Evolutionary conservation across 1,139 yeast genomes (phyloP), one percentile per base, ranked within the genome.

Genomic region (Blastobotrys malaysiensis): DNA sequence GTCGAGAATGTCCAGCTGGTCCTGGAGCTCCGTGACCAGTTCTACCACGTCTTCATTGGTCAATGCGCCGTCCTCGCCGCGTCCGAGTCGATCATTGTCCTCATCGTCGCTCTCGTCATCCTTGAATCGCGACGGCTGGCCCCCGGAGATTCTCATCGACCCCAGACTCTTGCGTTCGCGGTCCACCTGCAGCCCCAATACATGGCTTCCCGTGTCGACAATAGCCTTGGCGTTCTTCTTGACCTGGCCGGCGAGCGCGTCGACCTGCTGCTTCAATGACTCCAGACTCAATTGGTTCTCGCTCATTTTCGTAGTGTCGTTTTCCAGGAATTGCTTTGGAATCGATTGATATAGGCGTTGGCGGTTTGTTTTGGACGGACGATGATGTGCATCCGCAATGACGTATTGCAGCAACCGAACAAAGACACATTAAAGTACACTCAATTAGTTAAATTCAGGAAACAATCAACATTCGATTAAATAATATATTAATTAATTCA

Each of bases 11-110:
- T 88, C 95, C 63, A 91, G 76, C 71, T 91, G 97, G 5, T 87
- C 86, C 70, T 90, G 97, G 56, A 91, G 73, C 68, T 91, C 98
- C 5, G 90, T 90, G 11, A 90, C 97, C 49, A 88, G 72, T 64
- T 86, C 89, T 1, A 87, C 88, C 18, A 91, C 73, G 65, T 91
- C 98, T 56, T 87, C 95, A 61, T 87, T 85, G 13, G 90, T 83
- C 43, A 84, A 86, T 58, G 77, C 84, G 58, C 86, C 91, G 13
- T 48, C 45, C 11, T 27, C 63, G n/a, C 52, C 55, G 14, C 45
- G 48, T n/a, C 39, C 39, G n/a, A 31, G 11, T 3, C 39, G 39
- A 14, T 52, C 57, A 5, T 44, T 59, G 46, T 51, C 55, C 11
- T 54, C 58, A 24, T 52, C 54, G 24, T 53, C 55, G 16, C 48